phyloP scores from a whole-genome alignment of 73 alveolate species.

The Uronychia setigera region DNA sequence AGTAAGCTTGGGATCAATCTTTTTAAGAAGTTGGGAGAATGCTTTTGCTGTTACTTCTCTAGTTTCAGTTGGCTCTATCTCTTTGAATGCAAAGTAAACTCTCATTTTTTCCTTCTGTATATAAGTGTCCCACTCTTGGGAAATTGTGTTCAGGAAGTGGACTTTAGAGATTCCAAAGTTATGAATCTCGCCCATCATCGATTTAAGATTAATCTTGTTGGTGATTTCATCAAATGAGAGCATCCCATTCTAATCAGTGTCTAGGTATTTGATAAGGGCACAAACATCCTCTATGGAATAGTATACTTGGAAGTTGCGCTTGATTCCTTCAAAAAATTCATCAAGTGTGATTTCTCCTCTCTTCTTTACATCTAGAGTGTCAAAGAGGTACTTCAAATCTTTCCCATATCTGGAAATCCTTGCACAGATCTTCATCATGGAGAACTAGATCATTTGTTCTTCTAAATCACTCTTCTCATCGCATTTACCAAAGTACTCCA shows the following conservation, averaged over 20 bases:
- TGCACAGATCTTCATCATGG: slow-evolving; percentile 2
- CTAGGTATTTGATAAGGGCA: not conserved
- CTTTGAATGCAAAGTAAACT: not conserved
- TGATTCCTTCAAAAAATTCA: not conserved
- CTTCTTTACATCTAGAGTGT: not conserved
- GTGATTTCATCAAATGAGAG: not conserved
- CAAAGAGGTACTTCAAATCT: not conserved
- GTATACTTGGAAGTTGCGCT: not conserved
- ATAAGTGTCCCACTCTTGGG: not conserved
- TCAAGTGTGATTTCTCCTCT: not conserved
- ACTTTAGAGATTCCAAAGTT: not conserved
- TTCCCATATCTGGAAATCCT: not conserved
- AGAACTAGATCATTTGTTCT: not conserved
- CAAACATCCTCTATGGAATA: not conserved
- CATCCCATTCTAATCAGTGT: not conserved
- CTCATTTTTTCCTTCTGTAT: not conserved
- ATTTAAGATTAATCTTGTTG: not conserved
- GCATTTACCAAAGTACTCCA: no score
- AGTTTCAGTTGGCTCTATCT: not conserved
- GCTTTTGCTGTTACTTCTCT: not conserved
- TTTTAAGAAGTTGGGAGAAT: no score
- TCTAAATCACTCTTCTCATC: not conserved
- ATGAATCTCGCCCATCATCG: not conserved
- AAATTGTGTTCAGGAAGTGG: not conserved
- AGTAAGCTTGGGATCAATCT: not conserved